phyloP scores from a whole-genome alignment of 805 yeast species.

The Suhomyces sp. region DNA sequence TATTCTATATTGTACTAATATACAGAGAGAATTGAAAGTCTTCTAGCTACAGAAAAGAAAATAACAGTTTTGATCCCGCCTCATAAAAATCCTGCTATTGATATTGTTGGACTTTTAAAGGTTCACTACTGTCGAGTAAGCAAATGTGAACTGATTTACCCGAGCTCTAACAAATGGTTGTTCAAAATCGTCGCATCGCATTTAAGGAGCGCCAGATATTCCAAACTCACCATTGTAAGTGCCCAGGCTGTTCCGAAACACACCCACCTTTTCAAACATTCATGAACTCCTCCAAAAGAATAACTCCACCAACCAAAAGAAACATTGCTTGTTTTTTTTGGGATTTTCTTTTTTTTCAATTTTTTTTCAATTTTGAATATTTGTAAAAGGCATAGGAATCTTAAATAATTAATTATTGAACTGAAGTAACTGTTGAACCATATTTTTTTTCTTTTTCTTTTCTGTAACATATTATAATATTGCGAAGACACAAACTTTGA shows the following conservation, averaged over 20 bases:
- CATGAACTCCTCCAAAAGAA: neutral
- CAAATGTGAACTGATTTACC: neutral
- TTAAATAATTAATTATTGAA: neutral
- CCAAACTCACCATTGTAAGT: neutral
- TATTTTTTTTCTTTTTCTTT: neutral
- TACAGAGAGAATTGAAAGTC: neutral
- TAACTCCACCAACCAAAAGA: neutral
- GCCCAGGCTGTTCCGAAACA: neutral
- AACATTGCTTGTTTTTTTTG: slow-evolving; percentile 15
- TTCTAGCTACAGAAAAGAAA: neutral
- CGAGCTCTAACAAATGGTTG: neutral
- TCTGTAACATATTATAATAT: neutral
- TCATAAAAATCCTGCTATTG: neutral
- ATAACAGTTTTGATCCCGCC: neutral
- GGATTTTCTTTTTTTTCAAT: slow-evolving; percentile 3
- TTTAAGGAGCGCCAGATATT: slow-evolving; percentile 8
- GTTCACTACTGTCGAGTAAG: neutral
- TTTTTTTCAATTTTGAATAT: slow-evolving; percentile 1
- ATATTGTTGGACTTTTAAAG: neutral
- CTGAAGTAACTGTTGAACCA: neutral
- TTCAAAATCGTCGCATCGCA: slow-evolving; percentile 10
- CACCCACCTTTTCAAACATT: neutral
- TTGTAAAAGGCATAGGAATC: neutral
- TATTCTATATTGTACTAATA: neutral
- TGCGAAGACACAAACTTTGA: neutral